Base-by-base conservation (phyloP, 495 filamentous ascomycete genomes). In the Penicillium silybi region DNA sequence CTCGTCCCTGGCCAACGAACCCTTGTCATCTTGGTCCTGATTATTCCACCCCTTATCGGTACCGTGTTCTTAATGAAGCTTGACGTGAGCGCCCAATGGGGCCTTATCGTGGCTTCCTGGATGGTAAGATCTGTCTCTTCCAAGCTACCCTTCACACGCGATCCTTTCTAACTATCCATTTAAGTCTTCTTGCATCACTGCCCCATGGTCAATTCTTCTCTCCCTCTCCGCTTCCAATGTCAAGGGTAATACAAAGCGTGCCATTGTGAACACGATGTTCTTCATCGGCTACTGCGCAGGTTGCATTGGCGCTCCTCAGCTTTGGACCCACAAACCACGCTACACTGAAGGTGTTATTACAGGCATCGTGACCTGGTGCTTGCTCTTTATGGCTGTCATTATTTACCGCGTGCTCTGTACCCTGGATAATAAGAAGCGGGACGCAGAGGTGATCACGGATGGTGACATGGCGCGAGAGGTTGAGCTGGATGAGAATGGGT, bases 211-310 rank as follows among this genome's bases (percentile, higher is more conserved):
- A 0, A 72, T 78, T 11, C 52, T 84, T 1, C 68, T 85, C 7
- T 73, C 70, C 1, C 64, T 84, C 4, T 74, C 75, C 26, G 72
- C 72, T 0, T 79, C 75, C 18, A 85, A 86, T 46, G 72, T 84
- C 6, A 79, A 80, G 5, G 83, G 83, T 15, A 85, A 84, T 65
- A 85, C 84, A 5, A 87, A 85, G 61, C 82, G 82, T 15, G 65
- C 72, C 10, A 61, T 71, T 3, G 71, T 75, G 20, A 73, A 70
- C 34, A 66, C 70, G 15, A 47, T 73, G 47, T 71, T 66, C 38
- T 71, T 73, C 52, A 65, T 70, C 29, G 69, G 64, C 0, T 73
- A 71, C 44, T 69, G 64, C 42, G 66, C 56, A 16, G 69, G 66
- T 11, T 63, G 61, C 38, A 73, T 73, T 40, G 60, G 54, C 2